Evolutionary conservation across 2,329 filamentous ascomycete genomes (phyloP).

Genomic region (Dryadomyces quercivorus): DNA sequence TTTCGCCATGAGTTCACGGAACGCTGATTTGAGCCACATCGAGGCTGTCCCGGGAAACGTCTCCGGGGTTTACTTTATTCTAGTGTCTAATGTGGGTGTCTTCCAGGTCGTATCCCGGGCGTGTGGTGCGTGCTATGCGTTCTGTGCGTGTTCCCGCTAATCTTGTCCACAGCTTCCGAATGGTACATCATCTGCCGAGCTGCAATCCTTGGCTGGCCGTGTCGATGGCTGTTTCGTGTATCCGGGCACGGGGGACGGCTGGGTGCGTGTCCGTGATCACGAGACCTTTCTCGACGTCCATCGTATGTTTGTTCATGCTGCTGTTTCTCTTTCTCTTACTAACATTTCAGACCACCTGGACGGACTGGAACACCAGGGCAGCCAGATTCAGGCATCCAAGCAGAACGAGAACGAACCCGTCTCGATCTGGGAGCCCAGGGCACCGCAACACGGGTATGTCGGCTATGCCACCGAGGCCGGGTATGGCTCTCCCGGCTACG

Average conservation of each 20-base stretch:
- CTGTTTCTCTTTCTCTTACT: too few relatives aligned
- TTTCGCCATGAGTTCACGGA: not conserved
- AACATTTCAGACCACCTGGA: not conserved
- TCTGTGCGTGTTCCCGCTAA: not conserved
- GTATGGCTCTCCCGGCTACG: not conserved
- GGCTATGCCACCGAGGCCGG: too few relatives aligned
- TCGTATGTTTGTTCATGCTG: too few relatives aligned
- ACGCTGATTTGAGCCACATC: not conserved
- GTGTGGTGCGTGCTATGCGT: not conserved
- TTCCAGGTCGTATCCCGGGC: too few relatives aligned
- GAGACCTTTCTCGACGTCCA: not conserved
- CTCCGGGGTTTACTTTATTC: conserved; percentile 7
- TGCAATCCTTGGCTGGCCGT: not conserved
- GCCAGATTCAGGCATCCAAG: conserved; percentile 1
- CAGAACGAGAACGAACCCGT: conserved; percentile 3
- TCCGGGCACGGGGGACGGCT: conserved; percentile 3
- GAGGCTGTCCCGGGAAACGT: not conserved
- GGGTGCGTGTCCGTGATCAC: conserved; percentile 4
- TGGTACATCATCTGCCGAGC: conserved; percentile 1
- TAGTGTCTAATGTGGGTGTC: conserved; percentile 3
- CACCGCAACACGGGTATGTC: too few relatives aligned
- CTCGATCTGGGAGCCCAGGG: conserved; percentile 1
- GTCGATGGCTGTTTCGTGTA: conserved; percentile 8
- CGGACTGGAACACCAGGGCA: conserved; percentile 1
- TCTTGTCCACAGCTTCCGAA: conserved; percentile 2